Evolutionary conservation across 2,329 filamentous ascomycete genomes (phyloP), one percentile per base, ranked within the genome.

Genomic region (Talaromyces sp.): DNA sequence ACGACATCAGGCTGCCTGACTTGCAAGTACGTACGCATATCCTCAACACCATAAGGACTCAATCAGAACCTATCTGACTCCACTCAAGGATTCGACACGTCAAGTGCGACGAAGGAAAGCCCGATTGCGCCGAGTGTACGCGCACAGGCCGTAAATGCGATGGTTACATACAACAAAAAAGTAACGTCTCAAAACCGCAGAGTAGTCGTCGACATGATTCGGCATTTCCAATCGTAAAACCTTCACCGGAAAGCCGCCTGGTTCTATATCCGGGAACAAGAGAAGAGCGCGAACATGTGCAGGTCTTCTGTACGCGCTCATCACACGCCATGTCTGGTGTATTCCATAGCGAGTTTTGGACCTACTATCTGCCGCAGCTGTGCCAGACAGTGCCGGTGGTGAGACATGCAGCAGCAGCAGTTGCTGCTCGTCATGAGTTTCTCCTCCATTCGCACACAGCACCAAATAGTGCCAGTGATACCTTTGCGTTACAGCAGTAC

Each of bases 391-490:
- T 83, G 55, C 78, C 80, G 0, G 76, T 78, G 6, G 77, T 83
- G 25, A 76, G 77, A 2, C 82, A 84, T 65, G 79, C 81, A 15
- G 72, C 83, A 9, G 74, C 82, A 4, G 80, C 81, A 51, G 75
- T 84, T 11, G 81, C 81, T 61, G 76, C 76, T n/a, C 68, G 81
- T 2, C 80, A 84, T 60, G 79, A 80, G 66, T 44, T 67, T 61
- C 58, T 62, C 57, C 8, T 64, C 27, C 27, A 42, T 28, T 27
- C 61, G 61, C 27, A 28, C 54, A 9, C 47, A 30, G 28, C 42
- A 30, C 42, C 42, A 28, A 10, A 58, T 36, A 47, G 39, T 4
- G 27, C n/a, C 9, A 57, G 61, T 1, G 65, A 68, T 59, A 70
- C 66, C 11, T 80, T 81, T 47, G 75, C 74, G 11, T 67, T 81